Base-by-base conservation (phyloP, 768 basidiomycete genomes). In the Lactarius indigo region DNA sequence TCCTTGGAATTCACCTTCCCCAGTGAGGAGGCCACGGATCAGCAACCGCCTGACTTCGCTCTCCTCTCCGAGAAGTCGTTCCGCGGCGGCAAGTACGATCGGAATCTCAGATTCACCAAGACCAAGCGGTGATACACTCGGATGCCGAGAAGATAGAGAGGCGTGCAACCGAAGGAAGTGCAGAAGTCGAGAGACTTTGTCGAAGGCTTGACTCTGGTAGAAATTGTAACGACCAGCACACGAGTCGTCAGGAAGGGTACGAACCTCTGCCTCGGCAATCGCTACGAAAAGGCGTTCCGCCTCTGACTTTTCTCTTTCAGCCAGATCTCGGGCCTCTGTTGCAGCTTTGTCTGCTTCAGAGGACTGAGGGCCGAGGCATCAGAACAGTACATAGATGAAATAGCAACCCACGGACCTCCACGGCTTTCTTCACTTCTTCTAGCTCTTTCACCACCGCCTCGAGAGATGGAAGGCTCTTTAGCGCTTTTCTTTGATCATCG, bases 371-470 rank as follows among this genome's bases (percentile, higher is more conserved):
- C 33, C 54, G 41, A 18, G 54, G 62, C 23, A 50, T 58, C 18
- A 62, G n/a, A 30, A 65, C 50, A 26, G 60, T 39, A 63, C 23
- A 62, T 33, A 37, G 10, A 44, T 39, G 35, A 39, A 30, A 17
- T 41, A 26, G 33, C 42, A 47, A 33, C 35, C 35, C 57, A 75
- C 80, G 47, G 55, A 94, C 94, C 85, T 96, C 92, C 68, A 95
- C 82, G 50, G 83, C 85, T 75, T 91, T 94, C 76, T 89, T 90
- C 54, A 94, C 84, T 64, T 95, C 94, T 30, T 85, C 87, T 17
- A 96, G 78, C 72, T 96, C 94, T 73, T 91, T 92, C 70, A 87
- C 84, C 47, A 87, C 81, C 12, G 87, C 90, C 73, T 96, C 93
- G 26, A 96, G 80, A 7, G 82, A 80, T 12, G 94, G 84, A 54